Conservation (phyloP, 768 basidiomycete genomes). For the Pleurotus salmoneostramineus region DNA sequence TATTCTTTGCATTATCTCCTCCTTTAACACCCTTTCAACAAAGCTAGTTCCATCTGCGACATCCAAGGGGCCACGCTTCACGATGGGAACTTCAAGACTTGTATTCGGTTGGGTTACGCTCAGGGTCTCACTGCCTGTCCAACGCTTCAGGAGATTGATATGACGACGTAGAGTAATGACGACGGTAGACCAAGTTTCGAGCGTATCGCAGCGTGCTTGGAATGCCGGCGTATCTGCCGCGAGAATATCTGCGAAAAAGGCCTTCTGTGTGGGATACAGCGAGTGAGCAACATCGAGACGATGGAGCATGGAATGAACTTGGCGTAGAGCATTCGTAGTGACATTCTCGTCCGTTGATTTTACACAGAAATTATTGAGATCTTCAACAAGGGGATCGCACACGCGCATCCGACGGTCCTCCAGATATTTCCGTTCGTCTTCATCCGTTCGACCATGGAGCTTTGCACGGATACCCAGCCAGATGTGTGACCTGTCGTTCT, state of each 20-base stretch:
- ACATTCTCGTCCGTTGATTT: constrained; percentile 30
- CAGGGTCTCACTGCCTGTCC: constrained; percentile 92
- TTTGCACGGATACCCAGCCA: constrained; percentile 93
- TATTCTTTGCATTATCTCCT: constrained; percentile 92
- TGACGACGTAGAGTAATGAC: constrained; percentile 81
- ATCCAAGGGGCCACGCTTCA: constrained; percentile 33
- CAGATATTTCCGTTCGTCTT: constrained; percentile 76
- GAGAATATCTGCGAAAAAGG: constrained; percentile 77
- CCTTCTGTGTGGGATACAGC: constrained; percentile 81
- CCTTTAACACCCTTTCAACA: constrained; percentile 90
- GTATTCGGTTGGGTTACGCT: constrained; percentile 83
- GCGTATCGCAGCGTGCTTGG: constrained; percentile 80
- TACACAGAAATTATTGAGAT: constrained; percentile 75
- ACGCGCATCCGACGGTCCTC: constrained; percentile 80
- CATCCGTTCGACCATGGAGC: constrained; percentile 72
- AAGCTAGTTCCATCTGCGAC: constrained; percentile 76
- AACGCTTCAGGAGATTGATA: constrained; percentile 75
- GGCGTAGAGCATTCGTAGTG: constrained; percentile 47
- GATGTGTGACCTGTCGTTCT: constrained; percentile 65
- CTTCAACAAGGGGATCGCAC: constrained; percentile 82
- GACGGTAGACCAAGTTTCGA: constrained; percentile 91
- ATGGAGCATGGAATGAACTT: constrained; percentile 63
- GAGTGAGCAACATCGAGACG: constrained; percentile 81
- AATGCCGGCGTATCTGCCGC: constrained; percentile 62
- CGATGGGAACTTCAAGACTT: constrained; percentile 51